phyloP scores from a whole-genome alignment of 2,329 filamentous ascomycete genomes.

The Tetracladium maxilliforme region DNA sequence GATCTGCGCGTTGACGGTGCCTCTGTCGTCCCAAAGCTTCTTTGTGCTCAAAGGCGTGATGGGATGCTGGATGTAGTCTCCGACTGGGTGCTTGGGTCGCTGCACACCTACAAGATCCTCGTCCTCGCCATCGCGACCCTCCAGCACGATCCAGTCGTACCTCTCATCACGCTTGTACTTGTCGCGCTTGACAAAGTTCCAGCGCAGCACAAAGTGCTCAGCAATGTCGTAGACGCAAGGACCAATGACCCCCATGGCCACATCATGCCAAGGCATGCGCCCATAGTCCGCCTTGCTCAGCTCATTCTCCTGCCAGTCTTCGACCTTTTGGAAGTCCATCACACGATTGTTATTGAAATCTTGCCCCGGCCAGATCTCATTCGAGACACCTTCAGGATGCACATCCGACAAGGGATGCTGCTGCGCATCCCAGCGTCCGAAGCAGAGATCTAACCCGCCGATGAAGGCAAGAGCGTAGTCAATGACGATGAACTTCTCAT shows the following conservation, averaged over 20 bases:
- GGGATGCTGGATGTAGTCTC: slow-evolving; percentile 75
- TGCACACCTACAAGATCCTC: slow-evolving; percentile 84
- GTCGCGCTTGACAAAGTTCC: slow-evolving; percentile 95
- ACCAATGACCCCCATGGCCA: slow-evolving; percentile 80
- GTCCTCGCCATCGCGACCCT: slow-evolving; percentile 60
- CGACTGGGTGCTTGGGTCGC: slow-evolving; percentile 75
- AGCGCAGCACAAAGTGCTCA: slow-evolving; percentile 85
- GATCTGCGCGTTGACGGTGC: slow-evolving; percentile 68
- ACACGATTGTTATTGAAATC: slow-evolving; percentile 97
- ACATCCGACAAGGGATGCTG: slow-evolving; percentile 79
- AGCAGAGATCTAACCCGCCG: slow-evolving; percentile 87
- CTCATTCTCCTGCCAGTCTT: slow-evolving; percentile 89
- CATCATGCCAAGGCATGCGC: slow-evolving; percentile 97
- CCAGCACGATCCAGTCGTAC: slow-evolving; percentile 74
- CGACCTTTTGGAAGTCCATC: slow-evolving; percentile 84
- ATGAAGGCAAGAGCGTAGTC: slow-evolving; percentile 88
- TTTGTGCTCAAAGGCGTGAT: slow-evolving; percentile 55
- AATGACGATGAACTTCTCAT: slow-evolving; percentile 94
- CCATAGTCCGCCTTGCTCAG: slow-evolving; percentile 82
- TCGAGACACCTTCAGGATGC: slow-evolving; percentile 66
- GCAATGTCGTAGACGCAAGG: slow-evolving; percentile 88
- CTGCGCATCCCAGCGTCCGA: slow-evolving; percentile 81
- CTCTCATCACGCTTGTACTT: slow-evolving; percentile 84
- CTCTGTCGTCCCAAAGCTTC: slow-evolving; percentile 41
- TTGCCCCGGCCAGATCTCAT: slow-evolving; percentile 87